Base-by-base conservation (phyloP, 2,329 filamentous ascomycete species). In the Fusarium paranaense region DNA sequence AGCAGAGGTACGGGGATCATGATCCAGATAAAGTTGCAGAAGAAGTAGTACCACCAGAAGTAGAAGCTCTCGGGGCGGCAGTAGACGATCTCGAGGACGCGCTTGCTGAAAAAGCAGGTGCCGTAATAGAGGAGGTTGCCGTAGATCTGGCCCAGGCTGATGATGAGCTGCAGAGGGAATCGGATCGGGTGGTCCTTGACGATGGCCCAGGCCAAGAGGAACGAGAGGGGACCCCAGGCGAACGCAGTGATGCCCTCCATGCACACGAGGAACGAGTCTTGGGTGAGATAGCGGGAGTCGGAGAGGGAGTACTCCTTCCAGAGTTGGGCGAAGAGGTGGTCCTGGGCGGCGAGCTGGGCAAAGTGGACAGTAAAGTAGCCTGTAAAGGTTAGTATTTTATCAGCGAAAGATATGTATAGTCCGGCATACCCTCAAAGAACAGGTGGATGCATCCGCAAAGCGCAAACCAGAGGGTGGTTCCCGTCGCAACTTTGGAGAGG, bases 391-490 rank as follows among this genome's bases (percentile, higher is more conserved):
- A 75, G 58, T 6, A 56, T 37, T 20, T 25, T 1, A 13, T 16
- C 11, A 32, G 3, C 2, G 2, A 2, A 5, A 8, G 11, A 10
- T 1, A 2, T 27, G 4, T 13, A 9, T n/a, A 7, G 13, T 8
- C 14, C 6, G 22, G 64, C 40, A 30, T 71, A 82, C 82, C 83
- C 76, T 87, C 85, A 42, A 87, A 83, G 72, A 85, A 81, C 25
- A 84, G 62, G 70, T 86, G 84, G 69, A 85, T 86, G 70, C 74
- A 88, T 81, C 84, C 89, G 87, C 92, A 94, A 16, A 96, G 86
- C 25, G 92, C 87, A 81, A 95, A 95, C 94, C 94, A 96, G 82
- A 94, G 82, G 25, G 92, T 89, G 6, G 88, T 89, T 14, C 87
- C 75, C 54, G 90, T 85, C 73, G 95, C 93, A 30, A 80, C 80